These are phyloP conservation scores for Lepidopterella palustris DNA, from an alignment of 495 filamentous ascomycete species.

Conservation along the genomic window DNA sequence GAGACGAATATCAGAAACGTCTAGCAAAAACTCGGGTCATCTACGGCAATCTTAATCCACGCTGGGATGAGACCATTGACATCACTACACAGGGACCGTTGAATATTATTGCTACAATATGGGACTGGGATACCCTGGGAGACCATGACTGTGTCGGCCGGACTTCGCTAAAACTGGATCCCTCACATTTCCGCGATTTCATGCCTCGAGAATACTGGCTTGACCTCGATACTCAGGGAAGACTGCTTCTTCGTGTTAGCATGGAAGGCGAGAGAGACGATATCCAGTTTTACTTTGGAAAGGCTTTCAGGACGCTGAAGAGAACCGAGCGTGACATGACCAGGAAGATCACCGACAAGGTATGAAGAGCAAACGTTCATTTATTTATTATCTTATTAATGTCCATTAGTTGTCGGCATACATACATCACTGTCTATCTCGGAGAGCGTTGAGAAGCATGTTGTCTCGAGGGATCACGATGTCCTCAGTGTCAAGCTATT, in stretches of 20 bases:
- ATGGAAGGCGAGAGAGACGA: constrained; percentile 99
- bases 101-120: constrained; percentile 93
- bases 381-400: constrained; percentile 10
- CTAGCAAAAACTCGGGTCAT: constrained; percentile 91
- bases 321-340: constrained; percentile 97
- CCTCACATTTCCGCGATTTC: constrained; percentile 91
- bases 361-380: constrained; percentile 37
- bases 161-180: constrained; percentile 91
- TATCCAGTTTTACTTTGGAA: constrained; percentile 98
- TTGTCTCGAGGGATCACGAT: constrained; percentile 66
- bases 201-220: constrained; percentile 94
- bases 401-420: constrained; percentile 72
- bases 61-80: constrained; percentile 96
- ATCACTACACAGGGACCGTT: constrained; percentile 87
- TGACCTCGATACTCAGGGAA: constrained; percentile 90
- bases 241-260: constrained; percentile 80
- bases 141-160: constrained; percentile 97
- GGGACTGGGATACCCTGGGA: constrained; percentile 96
- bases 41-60: constrained; percentile 84
- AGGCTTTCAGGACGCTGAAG: constrained; percentile 91
- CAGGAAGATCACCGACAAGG: constrained; percentile 95
- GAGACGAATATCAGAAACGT: constrained; percentile 97
- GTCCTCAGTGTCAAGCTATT: constrained; percentile 73
- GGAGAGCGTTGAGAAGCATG: constrained; percentile 66
- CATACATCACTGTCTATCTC: constrained; percentile 84